These are phyloP conservation scores for Seminavis robusta DNA, from an alignment of 108 stramenopile species.

Conservation along the genomic window DNA sequence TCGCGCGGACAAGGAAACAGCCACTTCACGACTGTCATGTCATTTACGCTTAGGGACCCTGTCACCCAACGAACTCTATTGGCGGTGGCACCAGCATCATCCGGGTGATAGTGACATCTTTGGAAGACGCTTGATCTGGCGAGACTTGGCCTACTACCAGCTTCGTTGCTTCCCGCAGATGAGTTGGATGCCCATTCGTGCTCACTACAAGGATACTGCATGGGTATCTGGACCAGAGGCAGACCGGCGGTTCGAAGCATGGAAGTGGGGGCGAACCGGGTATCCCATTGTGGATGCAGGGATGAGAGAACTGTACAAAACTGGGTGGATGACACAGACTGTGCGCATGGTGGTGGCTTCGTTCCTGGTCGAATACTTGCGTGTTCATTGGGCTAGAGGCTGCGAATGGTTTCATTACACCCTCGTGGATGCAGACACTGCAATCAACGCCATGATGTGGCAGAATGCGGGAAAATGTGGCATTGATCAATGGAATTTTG, in stretches of 20 bases:
- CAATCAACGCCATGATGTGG: conserved; percentile 61
- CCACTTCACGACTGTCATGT: conserved; percentile 22
- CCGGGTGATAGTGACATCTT: too few relatives aligned
- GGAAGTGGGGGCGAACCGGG: conserved; percentile 74
- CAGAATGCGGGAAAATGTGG: conserved; percentile 44
- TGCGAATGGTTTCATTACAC: conserved; percentile 54
- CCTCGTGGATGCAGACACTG: conserved; percentile 46
- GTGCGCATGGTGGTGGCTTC: conserved; percentile 45
- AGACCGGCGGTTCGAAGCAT: conserved; percentile 32
- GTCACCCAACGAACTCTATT: conserved; percentile 37
- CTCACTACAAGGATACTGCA: conserved; percentile 30
- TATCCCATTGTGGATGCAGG: conserved; percentile 84
- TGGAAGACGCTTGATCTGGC: conserved; percentile 36
- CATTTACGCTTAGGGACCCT: conserved; percentile 35
- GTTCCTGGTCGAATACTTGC: conserved; percentile 38
- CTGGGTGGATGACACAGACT: conserved; percentile 76
- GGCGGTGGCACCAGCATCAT: too few relatives aligned
- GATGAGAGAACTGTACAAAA: conserved; percentile 77
- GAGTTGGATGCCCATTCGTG: conserved; percentile 26
- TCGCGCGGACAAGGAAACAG: conserved; percentile 25
- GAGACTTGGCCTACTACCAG: conserved; percentile 45
- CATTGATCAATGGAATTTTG: conserved; percentile 46
- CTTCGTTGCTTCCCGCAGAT: conserved; percentile 28
- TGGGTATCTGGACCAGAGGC: conserved; percentile 34
- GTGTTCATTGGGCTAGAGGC: conserved; percentile 42